Evolutionary conservation across 805 yeast species (phyloP).

Genomic region (Yamadazyma akitaensis): DNA sequence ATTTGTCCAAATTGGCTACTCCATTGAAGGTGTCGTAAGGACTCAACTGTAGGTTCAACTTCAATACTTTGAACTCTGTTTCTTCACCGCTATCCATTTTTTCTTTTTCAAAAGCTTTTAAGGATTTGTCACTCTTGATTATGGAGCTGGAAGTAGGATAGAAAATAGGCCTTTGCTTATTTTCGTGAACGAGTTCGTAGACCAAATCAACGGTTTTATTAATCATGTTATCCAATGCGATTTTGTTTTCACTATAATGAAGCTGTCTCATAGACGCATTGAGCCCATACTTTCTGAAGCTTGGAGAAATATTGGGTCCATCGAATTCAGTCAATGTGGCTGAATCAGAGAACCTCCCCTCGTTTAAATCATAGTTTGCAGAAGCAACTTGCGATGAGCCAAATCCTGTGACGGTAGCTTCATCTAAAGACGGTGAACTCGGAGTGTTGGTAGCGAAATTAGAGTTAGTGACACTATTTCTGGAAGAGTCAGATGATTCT

Average conservation of each 20-base stretch:
- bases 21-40: constrained; percentile 31
- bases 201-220: constrained; percentile 50
- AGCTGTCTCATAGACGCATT: constrained; percentile 65
- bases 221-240: constrained; percentile 61
- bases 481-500: neutral
- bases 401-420: constrained; percentile 13
- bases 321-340: constrained; percentile 26
- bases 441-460: neutral
- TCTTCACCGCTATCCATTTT: constrained; percentile 7
- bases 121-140: constrained; percentile 7
- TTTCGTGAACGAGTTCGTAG: constrained; percentile 52
- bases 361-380: constrained; percentile 29
- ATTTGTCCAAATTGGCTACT: constrained; percentile 58
- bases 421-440: constrained; percentile 4
- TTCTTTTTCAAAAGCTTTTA: constrained; percentile 11
- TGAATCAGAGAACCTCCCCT: constrained; percentile 24
- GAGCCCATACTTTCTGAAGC: constrained; percentile 19
- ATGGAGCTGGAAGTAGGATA: constrained; percentile 45
- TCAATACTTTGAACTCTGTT: constrained; percentile 55
- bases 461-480: neutral
- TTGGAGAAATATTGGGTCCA: constrained; percentile 14
- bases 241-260: constrained; percentile 70
- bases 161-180: constrained; percentile 56
- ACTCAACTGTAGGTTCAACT: constrained; percentile 56
- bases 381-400: constrained; percentile 10